Evolutionary conservation across 805 yeast genomes (phyloP), one percentile per base, ranked within the genome.

Genomic region (Cyberlindnera mycetangii): DNA sequence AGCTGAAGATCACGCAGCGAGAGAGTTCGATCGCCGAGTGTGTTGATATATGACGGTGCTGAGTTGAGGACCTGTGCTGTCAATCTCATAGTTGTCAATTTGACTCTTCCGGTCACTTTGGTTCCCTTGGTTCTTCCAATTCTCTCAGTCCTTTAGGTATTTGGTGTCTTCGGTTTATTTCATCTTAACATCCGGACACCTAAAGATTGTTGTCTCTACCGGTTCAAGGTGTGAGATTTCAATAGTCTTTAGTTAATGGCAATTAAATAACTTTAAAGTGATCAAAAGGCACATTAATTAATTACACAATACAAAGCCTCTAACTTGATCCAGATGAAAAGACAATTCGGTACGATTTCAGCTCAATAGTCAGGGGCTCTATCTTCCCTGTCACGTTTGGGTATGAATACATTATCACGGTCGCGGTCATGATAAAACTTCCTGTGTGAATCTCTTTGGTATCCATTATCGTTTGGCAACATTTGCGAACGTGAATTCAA

Each of bases 61-160:
- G 69, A 71, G 8, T 65, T 48, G 1, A 83, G 51, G 10, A 71
- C 50, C 28, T 76, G 72, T 2, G 81, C 72, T 2, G 84, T 77
- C 30, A 83, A 64, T 56, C 76, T 78, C 88, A 82, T 48, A 10
- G 12, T 25, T 38, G 28, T 15, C n/a, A 11, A 7, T n/a, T n/a
- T 9, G 8, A 11, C 15, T 30, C 32, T n/a, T 30, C 16, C 16
- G 16, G 32, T n/a, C 12, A 10, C 7, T 11, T 11, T 32, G 35
- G n/a, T 19, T 7, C 34, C 17, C n/a, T n/a, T n/a, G n/a, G n/a
- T n/a, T n/a, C n/a, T n/a, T n/a, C n/a, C n/a, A n/a, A n/a, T n/a
- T n/a, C n/a, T n/a, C n/a, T n/a, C n/a, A n/a, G n/a, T n/a, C n/a
- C n/a, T n/a, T n/a, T n/a, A n/a, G n/a, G n/a, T n/a, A n/a, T n/a